These are phyloP conservation scores for Cryptococcus maquisensis DNA, from an alignment of 1,284 basidiomycete species.

Conservation along the genomic window DNA sequence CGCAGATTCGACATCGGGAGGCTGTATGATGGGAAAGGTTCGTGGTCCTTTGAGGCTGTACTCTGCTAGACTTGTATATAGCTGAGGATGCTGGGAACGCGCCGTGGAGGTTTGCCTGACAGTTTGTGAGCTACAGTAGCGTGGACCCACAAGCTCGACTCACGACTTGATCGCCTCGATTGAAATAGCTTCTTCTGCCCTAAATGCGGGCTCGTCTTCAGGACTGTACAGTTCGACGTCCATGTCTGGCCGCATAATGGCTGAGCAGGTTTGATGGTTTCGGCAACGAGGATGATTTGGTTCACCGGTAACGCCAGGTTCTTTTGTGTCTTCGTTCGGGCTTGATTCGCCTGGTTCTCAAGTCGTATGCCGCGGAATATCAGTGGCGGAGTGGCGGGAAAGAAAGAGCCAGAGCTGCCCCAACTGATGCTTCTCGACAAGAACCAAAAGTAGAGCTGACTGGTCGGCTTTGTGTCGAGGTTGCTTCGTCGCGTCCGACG, in stretches of 20 bases:
- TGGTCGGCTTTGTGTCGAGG: no score
- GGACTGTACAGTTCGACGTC: background rate
- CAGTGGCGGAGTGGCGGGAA: no score
- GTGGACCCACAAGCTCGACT: background rate
- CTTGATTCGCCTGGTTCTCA: no score
- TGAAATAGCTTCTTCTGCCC: background rate
- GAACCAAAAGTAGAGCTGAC: no score
- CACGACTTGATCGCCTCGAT: background rate
- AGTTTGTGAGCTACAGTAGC: background rate
- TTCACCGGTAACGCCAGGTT: no score
- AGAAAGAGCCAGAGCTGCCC: no score
- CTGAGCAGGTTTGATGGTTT: background rate
- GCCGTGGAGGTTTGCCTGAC: background rate
- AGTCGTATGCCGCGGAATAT: no score
- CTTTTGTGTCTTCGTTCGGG: no score
- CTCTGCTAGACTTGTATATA: constrained; percentile 7
- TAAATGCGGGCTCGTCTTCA: background rate
- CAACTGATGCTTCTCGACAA: no score
- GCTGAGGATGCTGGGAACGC: constrained; percentile 1
- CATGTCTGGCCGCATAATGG: background rate
- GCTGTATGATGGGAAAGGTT: constrained; percentile 3
- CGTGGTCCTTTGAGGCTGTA: constrained; percentile 4
- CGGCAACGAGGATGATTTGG: no score
- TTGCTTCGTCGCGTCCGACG: no score
- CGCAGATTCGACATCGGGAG: background rate